Base-by-base conservation (phyloP, 1,139 yeast genomes). In the Sugiyamaella neomexicana region DNA sequence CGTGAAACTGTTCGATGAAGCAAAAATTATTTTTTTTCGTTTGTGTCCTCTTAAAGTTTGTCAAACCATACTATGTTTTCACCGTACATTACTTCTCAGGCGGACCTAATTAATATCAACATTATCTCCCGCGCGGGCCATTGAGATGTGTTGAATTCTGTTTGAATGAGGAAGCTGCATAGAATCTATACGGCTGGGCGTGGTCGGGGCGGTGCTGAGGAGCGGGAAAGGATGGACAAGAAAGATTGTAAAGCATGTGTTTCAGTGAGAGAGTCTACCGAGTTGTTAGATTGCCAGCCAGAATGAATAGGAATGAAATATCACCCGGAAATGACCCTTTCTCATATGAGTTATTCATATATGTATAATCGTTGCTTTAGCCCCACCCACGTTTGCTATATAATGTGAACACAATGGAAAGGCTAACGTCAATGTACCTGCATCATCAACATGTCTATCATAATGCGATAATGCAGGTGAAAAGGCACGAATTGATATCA, bases 71-170 rank as follows among this genome's bases (percentile, higher is more conserved):
- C 39, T 16, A 20, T 20, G 25, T 20, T 20, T 20, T 20, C 25
- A 20, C 25, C 25, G 25, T 20, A 20, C 25, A 20, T 20, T n/a
- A 23, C 10, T 41, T 41, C 12, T 10, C 23, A 38, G 42, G 27
- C 42, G 27, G 25, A 17, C 29, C 13, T 15, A 13, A 10, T 29
- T 27, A 27, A 29, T 42, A 25, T 42, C 47, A 34, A 17, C 15
- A 34, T 32, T 5, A 17, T 36, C 13, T 36, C 49, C 42, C 49
- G 42, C 49, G 49, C 49, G 49, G 25, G 36, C 41, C 31, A 23
- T 20, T 39, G 27, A 4, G 27, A 39, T 39, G 38, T n/a, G 25
- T 5, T 20, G 25, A 20, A 20, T 20, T 20, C 25, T 20, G 25
- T 20, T 20, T 20, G 3, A 20, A 20, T 20, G 25, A 20, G 25